Evolutionary conservation across 148 eudicot genomes (phyloP).

Genomic region (Oxyria digyna): DNA sequence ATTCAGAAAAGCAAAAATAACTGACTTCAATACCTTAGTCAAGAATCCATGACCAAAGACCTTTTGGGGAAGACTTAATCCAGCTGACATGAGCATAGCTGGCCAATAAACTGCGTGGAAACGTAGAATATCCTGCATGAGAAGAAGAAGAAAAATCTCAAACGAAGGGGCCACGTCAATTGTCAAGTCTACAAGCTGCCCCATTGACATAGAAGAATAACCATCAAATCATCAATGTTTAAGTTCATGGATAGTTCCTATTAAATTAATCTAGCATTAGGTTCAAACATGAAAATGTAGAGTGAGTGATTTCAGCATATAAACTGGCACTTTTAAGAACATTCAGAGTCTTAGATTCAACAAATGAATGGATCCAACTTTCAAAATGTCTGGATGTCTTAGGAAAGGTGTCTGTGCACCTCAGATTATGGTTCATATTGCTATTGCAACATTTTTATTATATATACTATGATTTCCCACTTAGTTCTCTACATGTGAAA

Average conservation of each 20-base stretch:
- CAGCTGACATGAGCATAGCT: conserved; percentile 98
- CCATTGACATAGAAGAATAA: background rate
- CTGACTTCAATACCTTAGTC: conserved; percentile 59
- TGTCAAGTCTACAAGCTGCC: background rate
- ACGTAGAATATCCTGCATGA: conserved; percentile 85
- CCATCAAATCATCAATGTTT: background rate
- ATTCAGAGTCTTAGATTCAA: too few relatives aligned
- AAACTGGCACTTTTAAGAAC: too few relatives aligned
- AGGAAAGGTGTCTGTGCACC: too few relatives aligned
- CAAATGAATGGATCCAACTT: too few relatives aligned
- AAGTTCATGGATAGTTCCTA: background rate
- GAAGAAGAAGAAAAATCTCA: background rate
- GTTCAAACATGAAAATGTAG: too few relatives aligned
- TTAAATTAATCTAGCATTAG: background rate
- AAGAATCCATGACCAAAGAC: conserved; percentile 99
- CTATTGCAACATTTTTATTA: too few relatives aligned
- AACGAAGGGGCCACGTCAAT: background rate
- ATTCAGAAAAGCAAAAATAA: background rate
- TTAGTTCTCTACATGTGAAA: too few relatives aligned
- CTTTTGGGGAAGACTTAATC: conserved; percentile 66
- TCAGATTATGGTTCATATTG: too few relatives aligned
- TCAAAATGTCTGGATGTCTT: too few relatives aligned
- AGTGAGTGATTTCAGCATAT: too few relatives aligned
- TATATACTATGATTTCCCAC: too few relatives aligned
- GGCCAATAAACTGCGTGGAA: conserved; percentile 99